Conservation (phyloP, 129 eudicot genomes). For the Dittrichia graveolens region DNA sequence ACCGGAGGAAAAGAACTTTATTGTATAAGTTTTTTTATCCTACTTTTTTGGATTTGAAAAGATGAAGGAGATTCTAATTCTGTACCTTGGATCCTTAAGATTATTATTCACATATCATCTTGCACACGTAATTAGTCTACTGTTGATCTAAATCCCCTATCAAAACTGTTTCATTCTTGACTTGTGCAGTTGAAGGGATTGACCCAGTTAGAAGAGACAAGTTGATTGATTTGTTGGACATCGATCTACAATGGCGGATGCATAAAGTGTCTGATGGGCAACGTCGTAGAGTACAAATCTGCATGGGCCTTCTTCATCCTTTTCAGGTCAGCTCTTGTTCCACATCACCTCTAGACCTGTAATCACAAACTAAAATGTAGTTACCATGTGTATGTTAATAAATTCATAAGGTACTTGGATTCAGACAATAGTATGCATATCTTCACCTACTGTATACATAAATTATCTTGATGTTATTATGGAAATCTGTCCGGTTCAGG, state of each 20-base stretch:
- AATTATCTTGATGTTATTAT: neutral
- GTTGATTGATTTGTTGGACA: conserved; percentile 84
- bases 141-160: neutral
- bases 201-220: conserved; percentile 90
- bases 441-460: neutral
- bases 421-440: neutral
- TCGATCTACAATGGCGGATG: conserved; percentile 94
- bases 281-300: conserved; percentile 94
- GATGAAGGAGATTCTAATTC: neutral
- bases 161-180: conserved; percentile 14
- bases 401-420: too few relatives aligned
- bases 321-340: conserved; percentile 57
- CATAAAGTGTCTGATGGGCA: conserved; percentile 99
- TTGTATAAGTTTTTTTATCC: neutral
- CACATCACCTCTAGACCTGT: neutral
- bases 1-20: neutral
- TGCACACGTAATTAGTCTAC: conserved; percentile 15
- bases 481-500: conserved; percentile 47
- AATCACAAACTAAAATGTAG: neutral
- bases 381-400: too few relatives aligned
- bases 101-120: neutral
- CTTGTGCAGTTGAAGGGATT: conserved; percentile 75
- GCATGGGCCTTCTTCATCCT: conserved; percentile 98
- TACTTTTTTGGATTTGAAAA: neutral
- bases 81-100: conserved; percentile 8